A percentile compares a stretch with the other conserved stretches of the same genome.
These are phyloP conservation scores for Beauveria sp. DNA, from an alignment of 2,329 filamentous ascomycete species.

Conservation along the genomic window DNA sequence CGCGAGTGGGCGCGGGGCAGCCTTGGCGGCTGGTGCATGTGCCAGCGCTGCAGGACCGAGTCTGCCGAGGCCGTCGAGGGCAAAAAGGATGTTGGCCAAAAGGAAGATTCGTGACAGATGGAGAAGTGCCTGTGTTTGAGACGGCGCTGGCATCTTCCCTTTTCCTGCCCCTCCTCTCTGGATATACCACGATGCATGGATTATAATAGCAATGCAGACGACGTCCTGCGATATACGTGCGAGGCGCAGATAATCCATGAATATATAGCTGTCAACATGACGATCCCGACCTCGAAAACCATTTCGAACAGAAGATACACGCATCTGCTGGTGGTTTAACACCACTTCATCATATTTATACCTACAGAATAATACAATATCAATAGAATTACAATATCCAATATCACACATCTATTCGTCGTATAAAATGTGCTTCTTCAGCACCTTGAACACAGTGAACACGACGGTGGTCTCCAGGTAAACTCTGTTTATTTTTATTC, in stretches of 20 bases:
- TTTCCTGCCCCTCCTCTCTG: neutral
- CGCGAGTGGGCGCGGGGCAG: slow-evolving; percentile 86
- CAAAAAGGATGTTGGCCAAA: neutral
- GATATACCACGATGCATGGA: neutral
- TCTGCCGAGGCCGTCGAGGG: slow-evolving; percentile 26
- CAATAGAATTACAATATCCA: neutral
- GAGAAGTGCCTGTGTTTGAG: neutral
- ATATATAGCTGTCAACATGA: neutral
- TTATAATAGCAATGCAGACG: neutral
- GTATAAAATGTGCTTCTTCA: too few species aligned
- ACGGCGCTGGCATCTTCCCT: neutral
- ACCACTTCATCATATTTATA: too few species aligned
- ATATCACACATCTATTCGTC: too few species aligned
- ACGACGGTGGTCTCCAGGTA: too few species aligned
- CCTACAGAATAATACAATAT: too few species aligned
- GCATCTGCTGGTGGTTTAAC: neutral
- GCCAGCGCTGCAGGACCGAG: slow-evolving; percentile 72
- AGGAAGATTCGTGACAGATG: neutral
- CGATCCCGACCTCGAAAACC: neutral
- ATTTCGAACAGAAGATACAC: neutral
- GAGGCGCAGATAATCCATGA: neutral
- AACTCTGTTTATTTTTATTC: neutral
- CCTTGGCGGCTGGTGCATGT: slow-evolving; percentile 83
- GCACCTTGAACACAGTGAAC: too few species aligned
- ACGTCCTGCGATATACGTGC: neutral